Evolutionary conservation across 257 asterid species (phyloP).

Genomic region (Solanum okadae): DNA sequence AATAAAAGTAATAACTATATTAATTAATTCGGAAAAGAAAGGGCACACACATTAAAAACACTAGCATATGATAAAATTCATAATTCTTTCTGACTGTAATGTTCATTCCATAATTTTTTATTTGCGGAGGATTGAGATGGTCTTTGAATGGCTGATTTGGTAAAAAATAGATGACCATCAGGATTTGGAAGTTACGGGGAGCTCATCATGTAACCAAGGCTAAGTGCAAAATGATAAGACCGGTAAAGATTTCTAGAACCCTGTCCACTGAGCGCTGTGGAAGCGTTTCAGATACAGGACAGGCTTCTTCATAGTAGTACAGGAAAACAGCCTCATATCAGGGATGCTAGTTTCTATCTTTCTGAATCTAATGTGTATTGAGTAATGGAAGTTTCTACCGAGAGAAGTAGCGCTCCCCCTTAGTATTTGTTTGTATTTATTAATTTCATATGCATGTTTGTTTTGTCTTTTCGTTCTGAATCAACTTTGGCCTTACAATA

Average conservation of each 20-base stretch:
- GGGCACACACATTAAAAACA: background rate
- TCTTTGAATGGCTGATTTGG: background rate
- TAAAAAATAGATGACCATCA: background rate
- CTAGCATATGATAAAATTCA: background rate
- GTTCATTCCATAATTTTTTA: background rate
- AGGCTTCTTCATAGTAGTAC: background rate
- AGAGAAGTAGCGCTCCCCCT: background rate
- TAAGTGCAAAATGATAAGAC: background rate
- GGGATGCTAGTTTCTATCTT: background rate
- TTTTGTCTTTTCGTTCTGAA: background rate
- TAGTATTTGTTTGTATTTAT: background rate
- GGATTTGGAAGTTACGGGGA: background rate
- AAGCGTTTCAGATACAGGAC: background rate
- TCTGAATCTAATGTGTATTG: background rate
- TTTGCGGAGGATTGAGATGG: background rate
- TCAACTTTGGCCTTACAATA: background rate
- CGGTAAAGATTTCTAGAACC: background rate
- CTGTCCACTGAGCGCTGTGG: background rate
- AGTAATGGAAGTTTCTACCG: background rate
- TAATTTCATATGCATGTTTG: background rate
- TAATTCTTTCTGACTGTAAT: background rate
- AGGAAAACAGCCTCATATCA: background rate
- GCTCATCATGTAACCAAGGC: background rate
- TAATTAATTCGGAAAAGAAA: background rate
- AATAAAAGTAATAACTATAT: background rate